A percentile compares a stretch with the other conserved stretches of the same genome.
These are phyloP conservation scores for Fonsecaea nubica DNA, from an alignment of 2,329 filamentous ascomycete species.

Conservation along the genomic window DNA sequence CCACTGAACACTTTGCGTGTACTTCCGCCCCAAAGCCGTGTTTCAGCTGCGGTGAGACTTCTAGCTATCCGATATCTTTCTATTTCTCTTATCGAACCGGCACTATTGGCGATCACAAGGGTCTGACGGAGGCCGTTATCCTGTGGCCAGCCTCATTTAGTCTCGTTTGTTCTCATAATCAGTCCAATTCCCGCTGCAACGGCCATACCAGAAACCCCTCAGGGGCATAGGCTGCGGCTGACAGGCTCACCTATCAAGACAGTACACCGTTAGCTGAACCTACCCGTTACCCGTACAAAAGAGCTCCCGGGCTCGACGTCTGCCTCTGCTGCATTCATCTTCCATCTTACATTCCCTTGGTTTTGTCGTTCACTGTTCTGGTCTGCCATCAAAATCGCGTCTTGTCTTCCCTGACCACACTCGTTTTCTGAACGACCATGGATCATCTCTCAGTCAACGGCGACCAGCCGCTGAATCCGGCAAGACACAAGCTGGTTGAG, in stretches of 20 bases:
- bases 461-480: constrained; percentile 32
- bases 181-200: constrained; percentile 10
- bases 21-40: constrained; percentile 20
- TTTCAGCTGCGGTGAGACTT: constrained; percentile 25
- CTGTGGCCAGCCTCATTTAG: constrained; percentile 4
- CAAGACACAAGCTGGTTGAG: constrained; percentile 65
- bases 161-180: constrained; percentile 14
- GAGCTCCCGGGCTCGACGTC: constrained; percentile 8
- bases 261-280: constrained; percentile 15
- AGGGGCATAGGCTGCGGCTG: constrained; percentile 15
- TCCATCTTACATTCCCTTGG: constrained; percentile 14
- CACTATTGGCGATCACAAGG: constrained; percentile 13
- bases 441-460: constrained; percentile 28
- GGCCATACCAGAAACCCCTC: not conserved
- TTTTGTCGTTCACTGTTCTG: constrained; percentile 10
- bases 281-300: constrained; percentile 10
- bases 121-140: constrained; percentile 11
- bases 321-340: not conserved
- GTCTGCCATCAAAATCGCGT: constrained; percentile 5
- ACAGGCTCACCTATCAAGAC: constrained; percentile 11
- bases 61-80: not conserved
- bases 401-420: constrained; percentile 2
- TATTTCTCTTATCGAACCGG: constrained; percentile 12
- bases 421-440: constrained; percentile 24
- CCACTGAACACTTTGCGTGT: not conserved